phyloP scores from a whole-genome alignment of 495 filamentous ascomycete genomes.

The Lasiosphaeriaceae sp. region DNA sequence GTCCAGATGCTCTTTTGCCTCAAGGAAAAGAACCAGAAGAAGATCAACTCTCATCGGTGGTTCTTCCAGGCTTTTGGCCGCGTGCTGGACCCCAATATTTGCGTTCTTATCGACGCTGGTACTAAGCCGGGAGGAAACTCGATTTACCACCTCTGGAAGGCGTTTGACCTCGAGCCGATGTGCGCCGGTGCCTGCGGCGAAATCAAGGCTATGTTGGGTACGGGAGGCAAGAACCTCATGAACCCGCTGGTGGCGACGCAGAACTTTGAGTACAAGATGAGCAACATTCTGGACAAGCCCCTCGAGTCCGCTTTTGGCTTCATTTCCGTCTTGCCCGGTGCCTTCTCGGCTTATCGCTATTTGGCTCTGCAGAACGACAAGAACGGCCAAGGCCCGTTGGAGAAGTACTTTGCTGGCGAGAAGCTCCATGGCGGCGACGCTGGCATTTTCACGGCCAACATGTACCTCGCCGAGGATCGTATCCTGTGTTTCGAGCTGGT shows the following conservation, averaged over 20 bases:
- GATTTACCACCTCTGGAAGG: constrained; percentile 97
- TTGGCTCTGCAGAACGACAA: constrained; percentile 95
- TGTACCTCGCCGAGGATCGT: constrained; percentile 99
- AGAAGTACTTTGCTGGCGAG: constrained; percentile 97
- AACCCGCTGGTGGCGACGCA: constrained; percentile 95
- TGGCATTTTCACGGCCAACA: constrained; percentile 97
- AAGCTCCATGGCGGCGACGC: constrained; percentile 94
- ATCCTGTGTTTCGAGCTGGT: constrained; percentile 99
- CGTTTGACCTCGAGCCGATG: constrained; percentile 95
- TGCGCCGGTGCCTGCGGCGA: constrained; percentile 97
- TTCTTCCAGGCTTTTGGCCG: constrained; percentile 97
- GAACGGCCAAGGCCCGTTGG: constrained; percentile 83
- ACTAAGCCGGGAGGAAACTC: constrained; percentile 89
- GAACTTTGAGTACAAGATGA: constrained; percentile 99
- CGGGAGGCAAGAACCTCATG: constrained; percentile 80
- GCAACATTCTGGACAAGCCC: constrained; percentile 98
- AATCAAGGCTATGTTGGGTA: constrained; percentile 95
- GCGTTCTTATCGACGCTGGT: constrained; percentile 93
- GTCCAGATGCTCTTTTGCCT: constrained; percentile 98
- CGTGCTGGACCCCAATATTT: constrained; percentile 92
- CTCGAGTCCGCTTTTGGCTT: constrained; percentile 97
- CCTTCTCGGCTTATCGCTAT: constrained; percentile 96
- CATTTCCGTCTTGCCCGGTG: constrained; percentile 93
- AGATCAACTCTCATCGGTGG: constrained; percentile 99
- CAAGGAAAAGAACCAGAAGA: constrained; percentile 99